Evolutionary conservation across 805 yeast species (phyloP).

Genomic region (Isabelozyma rhagii): DNA sequence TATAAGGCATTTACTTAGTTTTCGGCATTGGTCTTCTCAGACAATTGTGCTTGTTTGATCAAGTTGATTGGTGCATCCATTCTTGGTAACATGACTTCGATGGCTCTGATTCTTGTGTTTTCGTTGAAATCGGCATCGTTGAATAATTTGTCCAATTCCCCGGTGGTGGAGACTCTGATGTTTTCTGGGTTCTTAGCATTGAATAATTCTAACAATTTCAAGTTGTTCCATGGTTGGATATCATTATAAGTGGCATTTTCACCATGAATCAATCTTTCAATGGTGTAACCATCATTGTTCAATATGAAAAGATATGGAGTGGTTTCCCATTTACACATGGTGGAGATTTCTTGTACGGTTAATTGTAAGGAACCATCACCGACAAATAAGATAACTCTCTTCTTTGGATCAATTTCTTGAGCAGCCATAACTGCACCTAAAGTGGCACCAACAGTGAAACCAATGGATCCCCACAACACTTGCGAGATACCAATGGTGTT

Average conservation of each 20-base stretch:
- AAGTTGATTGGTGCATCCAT: constrained; percentile 67
- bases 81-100: constrained; percentile 61
- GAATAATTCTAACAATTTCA: constrained; percentile 51
- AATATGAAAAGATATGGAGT: constrained; percentile 62
- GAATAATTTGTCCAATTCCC: constrained; percentile 50
- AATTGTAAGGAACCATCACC: constrained; percentile 73
- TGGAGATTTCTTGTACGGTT: constrained; percentile 67
- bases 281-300: constrained; percentile 69
- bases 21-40: constrained; percentile 13
- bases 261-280: constrained; percentile 69
- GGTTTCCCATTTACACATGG: constrained; percentile 60
- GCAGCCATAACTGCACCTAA: constrained; percentile 64
- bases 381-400: constrained; percentile 59
- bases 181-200: constrained; percentile 54
- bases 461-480: constrained; percentile 71
- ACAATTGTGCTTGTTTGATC: constrained; percentile 22
- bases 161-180: constrained; percentile 46
- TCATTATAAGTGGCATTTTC: constrained; percentile 57
- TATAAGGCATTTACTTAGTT: neutral
- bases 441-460: constrained; percentile 61
- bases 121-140: constrained; percentile 43
- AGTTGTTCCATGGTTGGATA: constrained; percentile 64
- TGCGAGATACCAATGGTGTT: constrained; percentile 61
- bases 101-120: constrained; percentile 54
- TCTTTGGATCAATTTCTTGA: constrained; percentile 51